Evolutionary conservation across 495 filamentous ascomycete genomes (phyloP).

Genomic region (Neurospora sp.): DNA sequence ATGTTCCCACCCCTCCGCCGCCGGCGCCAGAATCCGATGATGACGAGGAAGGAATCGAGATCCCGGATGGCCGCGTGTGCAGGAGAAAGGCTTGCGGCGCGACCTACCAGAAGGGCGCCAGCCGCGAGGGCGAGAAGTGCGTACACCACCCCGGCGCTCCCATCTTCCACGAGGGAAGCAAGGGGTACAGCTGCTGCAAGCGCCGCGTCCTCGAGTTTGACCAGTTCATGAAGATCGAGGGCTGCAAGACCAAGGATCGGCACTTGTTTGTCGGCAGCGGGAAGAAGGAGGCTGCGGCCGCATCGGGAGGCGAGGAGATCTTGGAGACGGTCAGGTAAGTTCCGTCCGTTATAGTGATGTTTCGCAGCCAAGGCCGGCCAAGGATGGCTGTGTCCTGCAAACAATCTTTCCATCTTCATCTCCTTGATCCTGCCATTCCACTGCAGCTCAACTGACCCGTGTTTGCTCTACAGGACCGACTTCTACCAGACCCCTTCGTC

Average conservation of each 20-base stretch:
- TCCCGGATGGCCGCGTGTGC: slow-evolving; percentile 64
- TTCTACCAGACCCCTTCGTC: slow-evolving; percentile 87
- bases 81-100: slow-evolving; percentile 64
- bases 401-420: slow-evolving; percentile 6
- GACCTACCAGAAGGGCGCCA: slow-evolving; percentile 47
- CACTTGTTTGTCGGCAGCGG: slow-evolving; percentile 83
- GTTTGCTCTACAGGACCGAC: slow-evolving; percentile 51
- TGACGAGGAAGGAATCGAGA: slow-evolving; percentile 63
- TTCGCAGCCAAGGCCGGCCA: slow-evolving; percentile 20
- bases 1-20: slow-evolving; percentile 49
- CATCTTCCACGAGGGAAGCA: slow-evolving; percentile 94
- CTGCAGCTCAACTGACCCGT: slow-evolving; percentile 6
- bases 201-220: slow-evolving; percentile 91
- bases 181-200: slow-evolving; percentile 97
- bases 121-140: slow-evolving; percentile 66
- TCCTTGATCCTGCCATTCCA: not conserved
- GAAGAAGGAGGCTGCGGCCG: slow-evolving; percentile 43
- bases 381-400: slow-evolving; percentile 21
- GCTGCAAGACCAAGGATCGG: slow-evolving; percentile 68
- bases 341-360: slow-evolving; percentile 1
- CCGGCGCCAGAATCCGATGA: slow-evolving; percentile 72
- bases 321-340: slow-evolving; percentile 60
- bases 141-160: slow-evolving; percentile 76
- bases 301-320: slow-evolving; percentile 43
- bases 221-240: slow-evolving; percentile 90